Base-by-base conservation (phyloP, 2,329 filamentous ascomycete species). In the Fusarium penzigii region DNA sequence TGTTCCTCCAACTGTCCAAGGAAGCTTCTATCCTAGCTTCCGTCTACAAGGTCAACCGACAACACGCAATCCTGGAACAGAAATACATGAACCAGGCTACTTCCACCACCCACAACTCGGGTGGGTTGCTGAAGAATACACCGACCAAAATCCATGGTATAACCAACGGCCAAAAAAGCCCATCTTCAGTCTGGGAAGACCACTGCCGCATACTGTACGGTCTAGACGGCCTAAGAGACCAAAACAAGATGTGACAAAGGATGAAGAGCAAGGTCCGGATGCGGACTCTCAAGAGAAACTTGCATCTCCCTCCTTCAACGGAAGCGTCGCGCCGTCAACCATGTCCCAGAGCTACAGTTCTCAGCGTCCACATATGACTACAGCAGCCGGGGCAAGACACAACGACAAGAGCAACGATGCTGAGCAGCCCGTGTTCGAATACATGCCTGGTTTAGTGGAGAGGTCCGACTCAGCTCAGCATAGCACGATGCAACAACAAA, bases 101-200 rank as follows among this genome's bases (percentile, higher is more conserved):
- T 25, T 7, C 20, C 20, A 25, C 7, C 20, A 25, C 20, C 20
- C 20, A 25, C 20, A 25, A 25, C 20, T 25, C 20, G 20, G 20
- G 20, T 25, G 20, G 20, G 20, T 25, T 25, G 20, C 20, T 25
- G 58, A 59, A 42, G 58, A 46, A 0, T 62, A 62, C 13, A 51
- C 50, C 6, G 40, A 62, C 5, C 56, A 57, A 11, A 62, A 62
- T 1, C 59, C 58, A 11, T 61, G 58, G 58, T 61, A 59, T n/a
- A 51, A 51, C 2, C 48, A 59, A 29, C 38, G 41, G 3, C 51
- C 43, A 2, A 49, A 55, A 16, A 62, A 62, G 3, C 58, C 58
- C 0, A 53, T 62, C 2, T 62, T 62, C 14, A 62, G 59, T 25
- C 53, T 62, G 6, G 59, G 55, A 11, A 56, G 56, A 2, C 59